phyloP scores from a whole-genome alignment of 768 basidiomycete species.

The Pleurotus djamor region DNA sequence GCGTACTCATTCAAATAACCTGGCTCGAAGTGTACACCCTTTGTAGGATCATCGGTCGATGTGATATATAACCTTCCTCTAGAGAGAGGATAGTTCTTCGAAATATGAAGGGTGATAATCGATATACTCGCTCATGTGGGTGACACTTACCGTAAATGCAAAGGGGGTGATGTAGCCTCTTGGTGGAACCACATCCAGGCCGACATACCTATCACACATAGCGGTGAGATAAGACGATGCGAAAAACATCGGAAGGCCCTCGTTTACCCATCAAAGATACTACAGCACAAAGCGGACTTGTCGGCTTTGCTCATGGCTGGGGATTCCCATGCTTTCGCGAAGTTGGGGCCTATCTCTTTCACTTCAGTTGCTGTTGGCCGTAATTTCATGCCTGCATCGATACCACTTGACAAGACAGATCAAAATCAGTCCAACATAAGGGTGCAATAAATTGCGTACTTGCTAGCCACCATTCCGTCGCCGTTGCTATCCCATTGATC shows the following conservation, averaged over 20 bases:
- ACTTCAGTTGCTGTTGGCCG: constrained; percentile 51
- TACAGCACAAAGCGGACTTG: constrained; percentile 50
- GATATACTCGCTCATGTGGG: background rate
- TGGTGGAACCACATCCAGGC: constrained; percentile 14
- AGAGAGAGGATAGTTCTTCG: constrained; percentile 44
- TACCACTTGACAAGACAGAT: constrained; percentile 29
- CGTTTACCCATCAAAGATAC: constrained; percentile 37
- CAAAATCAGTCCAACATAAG: background rate
- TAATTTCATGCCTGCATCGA: constrained; percentile 56
- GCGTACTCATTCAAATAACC: constrained; percentile 43
- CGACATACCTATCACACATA: constrained; percentile 13
- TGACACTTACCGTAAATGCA: constrained; percentile 11
- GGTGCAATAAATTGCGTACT: constrained; percentile 28
- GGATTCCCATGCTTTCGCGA: constrained; percentile 44
- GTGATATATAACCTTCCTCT: constrained; percentile 47
- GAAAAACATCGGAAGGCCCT: background rate
- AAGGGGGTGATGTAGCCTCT: constrained; percentile 17
- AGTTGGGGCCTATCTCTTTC: constrained; percentile 45
- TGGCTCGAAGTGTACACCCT: constrained; percentile 41
- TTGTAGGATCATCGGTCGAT: constrained; percentile 35
- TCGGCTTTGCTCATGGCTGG: constrained; percentile 52
- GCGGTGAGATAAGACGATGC: background rate
- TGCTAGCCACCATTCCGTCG: constrained; percentile 49
- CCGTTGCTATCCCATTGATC: constrained; percentile 31
- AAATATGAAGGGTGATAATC: background rate